phyloP scores from a whole-genome alignment of 1,139 yeast species.

The Pichia sorboxylosa region DNA sequence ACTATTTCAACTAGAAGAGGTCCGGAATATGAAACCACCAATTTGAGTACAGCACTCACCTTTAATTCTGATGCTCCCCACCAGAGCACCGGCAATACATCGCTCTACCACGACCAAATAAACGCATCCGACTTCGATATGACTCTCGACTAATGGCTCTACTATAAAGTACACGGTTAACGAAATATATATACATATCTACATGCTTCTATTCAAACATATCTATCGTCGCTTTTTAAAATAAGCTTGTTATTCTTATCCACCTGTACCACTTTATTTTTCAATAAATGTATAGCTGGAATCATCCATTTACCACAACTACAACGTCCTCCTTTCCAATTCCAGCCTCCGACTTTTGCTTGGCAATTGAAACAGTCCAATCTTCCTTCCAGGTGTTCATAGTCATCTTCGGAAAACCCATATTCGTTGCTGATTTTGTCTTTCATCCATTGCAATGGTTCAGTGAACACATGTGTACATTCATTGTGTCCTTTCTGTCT shows the following conservation, averaged over 20 bases:
- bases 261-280: conserved; percentile 56
- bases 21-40: too few relatives aligned
- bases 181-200: too few relatives aligned
- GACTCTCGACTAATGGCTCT: conserved; percentile 38
- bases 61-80: conserved; percentile 2
- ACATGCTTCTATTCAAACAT: conserved; percentile 4
- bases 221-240: conserved; percentile 10
- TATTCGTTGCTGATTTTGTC: conserved; percentile 42
- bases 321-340: conserved; percentile 92
- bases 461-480: conserved; percentile 81
- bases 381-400: conserved; percentile 69
- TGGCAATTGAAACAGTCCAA: conserved; percentile 76
- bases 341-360: conserved; percentile 77
- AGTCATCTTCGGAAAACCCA: too few relatives aligned
- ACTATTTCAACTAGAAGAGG: background rate
- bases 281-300: conserved; percentile 78
- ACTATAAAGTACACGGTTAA: too few relatives aligned
- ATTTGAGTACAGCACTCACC: conserved; percentile 8
- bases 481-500: conserved; percentile 40
- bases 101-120: conserved; percentile 17
- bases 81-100: conserved; percentile 16
- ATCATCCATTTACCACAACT: conserved; percentile 94
- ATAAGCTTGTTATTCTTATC: conserved; percentile 10
- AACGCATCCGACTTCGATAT: conserved; percentile 36
- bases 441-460: conserved; percentile 90